Evolutionary conservation across 2,329 filamentous ascomycete species (phyloP).

Genomic region (Fulvia fulva): DNA sequence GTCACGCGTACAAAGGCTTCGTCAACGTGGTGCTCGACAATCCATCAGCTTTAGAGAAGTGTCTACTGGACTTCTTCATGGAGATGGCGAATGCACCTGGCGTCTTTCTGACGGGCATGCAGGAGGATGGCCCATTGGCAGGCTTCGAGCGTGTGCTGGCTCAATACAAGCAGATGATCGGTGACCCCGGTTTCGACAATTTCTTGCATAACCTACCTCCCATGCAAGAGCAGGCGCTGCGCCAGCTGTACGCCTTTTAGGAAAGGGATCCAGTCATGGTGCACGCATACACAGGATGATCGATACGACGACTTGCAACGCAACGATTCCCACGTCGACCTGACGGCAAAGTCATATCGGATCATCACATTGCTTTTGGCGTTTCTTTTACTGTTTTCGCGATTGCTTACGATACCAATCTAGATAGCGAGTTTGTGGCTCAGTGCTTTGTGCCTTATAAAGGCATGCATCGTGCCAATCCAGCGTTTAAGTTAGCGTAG

Average conservation of each 20-base stretch:
- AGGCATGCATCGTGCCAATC: conserved; percentile 8
- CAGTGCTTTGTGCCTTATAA: neutral
- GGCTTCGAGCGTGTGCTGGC: conserved; percentile 64
- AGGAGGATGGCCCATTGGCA: conserved; percentile 58
- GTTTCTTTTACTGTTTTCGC: conserved; percentile 7
- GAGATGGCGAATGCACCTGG: conserved; percentile 69
- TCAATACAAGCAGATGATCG: conserved; percentile 53
- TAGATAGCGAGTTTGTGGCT: conserved; percentile 23
- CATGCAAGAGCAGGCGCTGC: conserved; percentile 42
- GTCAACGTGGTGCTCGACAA: conserved; percentile 79
- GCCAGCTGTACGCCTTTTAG: conserved; percentile 41
- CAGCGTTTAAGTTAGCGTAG: conserved; percentile 33
- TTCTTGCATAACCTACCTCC: conserved; percentile 48
- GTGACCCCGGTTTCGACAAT: conserved; percentile 45
- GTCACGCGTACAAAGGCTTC: conserved; percentile 88
- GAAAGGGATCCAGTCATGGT: conserved; percentile 16
- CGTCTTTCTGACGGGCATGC: conserved; percentile 57
- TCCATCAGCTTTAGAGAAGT: conserved; percentile 86
- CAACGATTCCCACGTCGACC: too few relatives aligned
- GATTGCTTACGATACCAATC: conserved; percentile 24
- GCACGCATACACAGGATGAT: neutral
- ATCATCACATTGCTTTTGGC: neutral
- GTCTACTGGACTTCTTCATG: conserved; percentile 74
- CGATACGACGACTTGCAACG: neutral
- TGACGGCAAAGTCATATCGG: neutral